Evolutionary conservation across 768 basidiomycete genomes (phyloP).

Genomic region (Coprinopsis cinerea): DNA sequence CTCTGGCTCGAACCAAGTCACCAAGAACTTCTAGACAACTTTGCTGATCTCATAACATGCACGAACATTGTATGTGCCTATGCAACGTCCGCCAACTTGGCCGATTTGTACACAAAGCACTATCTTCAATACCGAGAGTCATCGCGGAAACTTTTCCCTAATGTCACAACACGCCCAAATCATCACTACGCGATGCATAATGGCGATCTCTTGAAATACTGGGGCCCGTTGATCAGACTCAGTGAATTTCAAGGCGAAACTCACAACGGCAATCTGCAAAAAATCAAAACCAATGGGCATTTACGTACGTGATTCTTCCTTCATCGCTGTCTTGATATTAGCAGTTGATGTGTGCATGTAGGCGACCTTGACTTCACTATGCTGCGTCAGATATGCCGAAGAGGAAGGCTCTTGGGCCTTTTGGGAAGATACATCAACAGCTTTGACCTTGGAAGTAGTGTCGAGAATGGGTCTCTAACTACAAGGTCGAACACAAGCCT

Average conservation of each 20-base stretch:
- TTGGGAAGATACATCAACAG: too few species aligned
- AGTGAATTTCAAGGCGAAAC: neutral
- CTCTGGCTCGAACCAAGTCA: slow-evolving; percentile 12
- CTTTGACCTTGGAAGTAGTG: too few species aligned
- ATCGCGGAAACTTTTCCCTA: slow-evolving; percentile 14
- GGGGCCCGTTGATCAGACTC: slow-evolving; percentile 2
- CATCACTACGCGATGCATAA: slow-evolving; percentile 22
- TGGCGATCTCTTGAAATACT: neutral
- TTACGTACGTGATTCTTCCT: neutral
- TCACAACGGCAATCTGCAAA: slow-evolving; percentile 5
- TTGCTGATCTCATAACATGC: slow-evolving; percentile 17
- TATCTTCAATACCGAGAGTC: slow-evolving; percentile 18
- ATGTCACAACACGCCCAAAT: slow-evolving; percentile 15
- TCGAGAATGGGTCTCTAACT: too few species aligned
- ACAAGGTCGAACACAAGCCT: too few species aligned
- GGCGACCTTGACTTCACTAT: too few species aligned
- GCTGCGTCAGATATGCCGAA: too few species aligned
- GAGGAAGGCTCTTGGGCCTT: too few species aligned
- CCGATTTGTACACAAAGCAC: slow-evolving; percentile 13
- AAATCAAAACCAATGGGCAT: slow-evolving; percentile 7
- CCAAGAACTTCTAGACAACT: slow-evolving; percentile 16
- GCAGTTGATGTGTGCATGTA: too few species aligned
- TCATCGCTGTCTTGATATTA: too few species aligned
- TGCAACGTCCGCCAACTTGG: slow-evolving; percentile 3
- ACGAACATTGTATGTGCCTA: slow-evolving; percentile 19